A percentile compares a stretch with the other conserved stretches of the same genome.
phyloP scores from a whole-genome alignment of 1,139 yeast genomes.

The Trichomonascaceae sp. region DNA sequence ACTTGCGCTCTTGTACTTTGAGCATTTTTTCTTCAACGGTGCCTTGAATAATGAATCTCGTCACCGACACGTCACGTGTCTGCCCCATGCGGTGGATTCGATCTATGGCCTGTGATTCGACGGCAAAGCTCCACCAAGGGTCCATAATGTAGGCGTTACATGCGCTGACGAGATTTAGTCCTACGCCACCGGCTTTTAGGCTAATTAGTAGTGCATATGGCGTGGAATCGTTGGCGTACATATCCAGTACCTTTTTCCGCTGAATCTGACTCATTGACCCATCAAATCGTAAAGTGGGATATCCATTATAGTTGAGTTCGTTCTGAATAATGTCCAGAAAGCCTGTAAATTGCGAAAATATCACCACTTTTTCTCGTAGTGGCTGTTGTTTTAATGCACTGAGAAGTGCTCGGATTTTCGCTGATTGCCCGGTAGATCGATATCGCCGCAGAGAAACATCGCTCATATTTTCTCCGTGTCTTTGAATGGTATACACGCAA shows the following conservation, averaged over 20 bases:
- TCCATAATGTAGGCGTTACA: constrained; percentile 89
- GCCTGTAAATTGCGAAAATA: constrained; percentile 86
- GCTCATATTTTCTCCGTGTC: constrained; percentile 9
- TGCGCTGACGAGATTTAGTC: constrained; percentile 81
- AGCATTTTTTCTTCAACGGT: constrained; percentile 91
- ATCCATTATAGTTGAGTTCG: constrained; percentile 46
- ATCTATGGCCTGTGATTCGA: constrained; percentile 93
- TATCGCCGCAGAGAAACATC: constrained; percentile 16
- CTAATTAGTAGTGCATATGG: constrained; percentile 63
- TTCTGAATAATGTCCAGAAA: constrained; percentile 68
- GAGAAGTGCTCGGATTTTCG: constrained; percentile 70
- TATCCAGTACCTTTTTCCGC: constrained; percentile 54
- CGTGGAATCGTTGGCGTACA: constrained; percentile 40
- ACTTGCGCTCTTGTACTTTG: constrained; percentile 77
- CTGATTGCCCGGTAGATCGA: constrained; percentile 38
- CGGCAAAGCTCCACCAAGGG: constrained; percentile 97
- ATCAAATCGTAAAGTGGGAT: constrained; percentile 61
- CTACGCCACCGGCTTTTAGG: constrained; percentile 93
- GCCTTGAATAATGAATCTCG: constrained; percentile 72
- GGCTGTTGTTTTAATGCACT: constrained; percentile 42
- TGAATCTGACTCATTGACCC: constrained; percentile 70
- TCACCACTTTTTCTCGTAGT: constrained; percentile 70
- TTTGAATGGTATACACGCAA: constrained; percentile 27
- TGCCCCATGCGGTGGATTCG: constrained; percentile 93
- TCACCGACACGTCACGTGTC: constrained; percentile 60